These are phyloP conservation scores for Heterobasidion occidentale DNA, from an alignment of 1,284 basidiomycete genomes.

Conservation along the genomic window DNA sequence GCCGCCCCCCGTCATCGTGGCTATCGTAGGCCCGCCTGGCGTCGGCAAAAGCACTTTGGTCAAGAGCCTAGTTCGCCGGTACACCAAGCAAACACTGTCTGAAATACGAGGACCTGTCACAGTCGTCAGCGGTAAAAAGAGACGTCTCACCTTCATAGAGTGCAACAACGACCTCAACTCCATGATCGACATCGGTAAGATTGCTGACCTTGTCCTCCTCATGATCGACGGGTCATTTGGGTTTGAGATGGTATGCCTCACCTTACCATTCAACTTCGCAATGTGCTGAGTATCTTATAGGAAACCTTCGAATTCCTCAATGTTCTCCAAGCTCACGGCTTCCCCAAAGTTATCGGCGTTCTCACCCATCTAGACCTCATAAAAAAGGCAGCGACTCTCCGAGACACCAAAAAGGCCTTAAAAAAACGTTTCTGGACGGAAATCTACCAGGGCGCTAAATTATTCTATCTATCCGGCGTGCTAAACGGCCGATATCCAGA, in stretches of 20 bases:
- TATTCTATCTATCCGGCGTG: constrained; percentile 97
- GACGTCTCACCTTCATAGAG: constrained; percentile 92
- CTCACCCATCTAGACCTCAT: constrained; percentile 97
- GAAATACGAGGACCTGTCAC: constrained; percentile 94
- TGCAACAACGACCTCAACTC: constrained; percentile 97
- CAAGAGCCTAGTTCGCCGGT: constrained; percentile 86
- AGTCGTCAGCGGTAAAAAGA: constrained; percentile 89
- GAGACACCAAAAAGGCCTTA: constrained; percentile 88
- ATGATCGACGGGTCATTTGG: constrained; percentile 99
- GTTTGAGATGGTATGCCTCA: constrained; percentile 85
- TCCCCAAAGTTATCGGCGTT: constrained; percentile 97
- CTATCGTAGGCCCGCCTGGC: constrained; percentile 95
- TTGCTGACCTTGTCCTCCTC: constrained; percentile 92
- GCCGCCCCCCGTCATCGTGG: constrained; percentile 92
- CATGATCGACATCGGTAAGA: constrained; percentile 97
- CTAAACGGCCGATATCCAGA: constrained; percentile 98
- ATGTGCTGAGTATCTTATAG: constrained; percentile 29
- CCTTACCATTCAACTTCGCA: not conserved
- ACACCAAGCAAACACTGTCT: constrained; percentile 90
- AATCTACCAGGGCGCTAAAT: constrained; percentile 97
- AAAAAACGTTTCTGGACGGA: constrained; percentile 99
- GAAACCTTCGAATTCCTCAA: constrained; percentile 99
- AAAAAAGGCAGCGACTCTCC: constrained; percentile 85
- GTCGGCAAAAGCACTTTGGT: constrained; percentile 96
- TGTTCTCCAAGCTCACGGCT: constrained; percentile 93